phyloP scores from a whole-genome alignment of 495 filamentous ascomycete genomes.

The Lophiostoma macrostomum region DNA sequence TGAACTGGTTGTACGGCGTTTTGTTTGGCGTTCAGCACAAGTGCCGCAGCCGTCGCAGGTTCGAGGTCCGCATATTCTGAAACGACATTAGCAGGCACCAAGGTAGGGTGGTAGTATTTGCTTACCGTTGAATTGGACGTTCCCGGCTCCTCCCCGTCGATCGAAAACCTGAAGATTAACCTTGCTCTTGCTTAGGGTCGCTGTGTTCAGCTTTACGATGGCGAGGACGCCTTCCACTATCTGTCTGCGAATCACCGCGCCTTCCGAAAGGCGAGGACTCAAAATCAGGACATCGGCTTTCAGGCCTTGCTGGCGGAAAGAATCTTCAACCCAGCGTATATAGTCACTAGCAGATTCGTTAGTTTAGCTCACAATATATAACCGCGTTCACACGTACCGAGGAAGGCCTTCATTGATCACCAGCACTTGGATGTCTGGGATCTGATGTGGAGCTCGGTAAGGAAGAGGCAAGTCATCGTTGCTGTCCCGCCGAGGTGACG shows the following conservation, averaged over 20 bases:
- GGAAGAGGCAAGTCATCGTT: constrained; percentile 69
- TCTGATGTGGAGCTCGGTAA: constrained; percentile 66
- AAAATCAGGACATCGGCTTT: constrained; percentile 73
- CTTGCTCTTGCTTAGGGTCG: constrained; percentile 63
- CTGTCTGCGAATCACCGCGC: constrained; percentile 75
- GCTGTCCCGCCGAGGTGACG: constrained; percentile 59
- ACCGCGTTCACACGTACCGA: constrained; percentile 46
- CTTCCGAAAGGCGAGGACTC: constrained; percentile 71
- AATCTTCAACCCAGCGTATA: constrained; percentile 72
- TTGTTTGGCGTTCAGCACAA: constrained; percentile 75
- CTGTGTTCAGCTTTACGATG: constrained; percentile 68
- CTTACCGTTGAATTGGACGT: constrained; percentile 72
- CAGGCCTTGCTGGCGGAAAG: constrained; percentile 67
- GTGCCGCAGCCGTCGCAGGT: constrained; percentile 68
- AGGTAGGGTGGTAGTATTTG: constrained; percentile 1
- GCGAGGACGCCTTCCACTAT: constrained; percentile 86
- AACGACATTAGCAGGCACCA: constrained; percentile 23
- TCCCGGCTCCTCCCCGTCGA: constrained; percentile 64
- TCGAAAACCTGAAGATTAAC: constrained; percentile 83
- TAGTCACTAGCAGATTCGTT: constrained; percentile 57
- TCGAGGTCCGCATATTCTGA: constrained; percentile 78
- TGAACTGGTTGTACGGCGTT: constrained; percentile 36
- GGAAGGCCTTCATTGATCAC: constrained; percentile 71
- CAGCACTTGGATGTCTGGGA: constrained; percentile 89
- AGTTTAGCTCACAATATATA: background rate